Percentiles rank a stretch among this genome's conserved stretches.
Conservation (phyloP, 805 yeast species). For the Schwanniomyces vanrijiae region DNA sequence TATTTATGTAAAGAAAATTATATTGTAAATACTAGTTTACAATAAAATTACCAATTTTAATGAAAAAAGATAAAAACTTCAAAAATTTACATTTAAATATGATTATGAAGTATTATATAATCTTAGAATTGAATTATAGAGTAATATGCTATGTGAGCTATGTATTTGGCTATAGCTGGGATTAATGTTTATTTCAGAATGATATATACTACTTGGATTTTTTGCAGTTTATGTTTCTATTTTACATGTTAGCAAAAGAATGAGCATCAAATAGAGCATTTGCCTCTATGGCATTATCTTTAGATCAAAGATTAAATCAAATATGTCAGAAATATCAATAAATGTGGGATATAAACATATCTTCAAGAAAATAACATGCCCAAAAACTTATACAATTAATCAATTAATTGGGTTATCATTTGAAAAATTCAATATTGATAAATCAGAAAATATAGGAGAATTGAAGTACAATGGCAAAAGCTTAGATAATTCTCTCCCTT, state of each 20-base stretch:
- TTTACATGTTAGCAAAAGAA: not conserved
- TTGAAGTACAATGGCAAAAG: conserved; percentile 26
- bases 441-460: conserved; percentile 17
- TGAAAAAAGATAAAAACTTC: no score
- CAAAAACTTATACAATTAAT: conserved; percentile 24
- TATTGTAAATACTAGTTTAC: no score
- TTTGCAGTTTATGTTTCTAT: not conserved
- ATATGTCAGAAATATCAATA: conserved; percentile 24
- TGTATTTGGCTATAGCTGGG: no score
- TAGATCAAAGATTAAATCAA: not conserved
- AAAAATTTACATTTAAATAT: no score
- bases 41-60: no score
- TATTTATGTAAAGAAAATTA: no score
- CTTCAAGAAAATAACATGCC: conserved; percentile 27
- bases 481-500: conserved; percentile 31
- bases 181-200: no score
- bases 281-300: not conserved
- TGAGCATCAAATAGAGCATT: not conserved
- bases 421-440: conserved; percentile 24
- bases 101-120: no score
- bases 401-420: conserved; percentile 22
- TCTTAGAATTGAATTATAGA: no score
- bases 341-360: conserved; percentile 22
- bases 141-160: no score
- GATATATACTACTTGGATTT: no score